These are phyloP conservation scores for Buddleja alternifolia DNA, from an alignment of 257 asterid genomes.

Conservation along the genomic window DNA sequence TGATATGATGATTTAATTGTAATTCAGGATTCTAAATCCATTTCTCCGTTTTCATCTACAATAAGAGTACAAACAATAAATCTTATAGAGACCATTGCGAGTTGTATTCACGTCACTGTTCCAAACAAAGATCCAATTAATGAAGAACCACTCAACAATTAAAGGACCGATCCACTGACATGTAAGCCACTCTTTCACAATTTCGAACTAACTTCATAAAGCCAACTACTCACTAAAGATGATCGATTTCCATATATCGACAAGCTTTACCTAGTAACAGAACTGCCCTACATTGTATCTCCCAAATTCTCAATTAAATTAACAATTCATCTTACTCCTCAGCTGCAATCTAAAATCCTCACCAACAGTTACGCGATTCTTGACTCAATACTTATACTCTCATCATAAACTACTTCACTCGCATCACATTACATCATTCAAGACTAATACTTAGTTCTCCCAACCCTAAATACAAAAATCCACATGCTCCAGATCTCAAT, in stretches of 20 bases:
- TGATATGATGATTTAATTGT: neutral
- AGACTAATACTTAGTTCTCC: neutral
- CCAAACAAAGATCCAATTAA: slow-evolving; percentile 3
- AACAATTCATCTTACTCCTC: slow-evolving; percentile 16
- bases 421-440: slow-evolving; percentile 2
- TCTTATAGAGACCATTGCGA: neutral
- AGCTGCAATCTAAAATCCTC: slow-evolving; percentile 17
- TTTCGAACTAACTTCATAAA: neutral
- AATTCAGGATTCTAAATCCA: neutral
- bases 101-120: neutral
- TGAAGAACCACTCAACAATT: neutral
- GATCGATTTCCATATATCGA: neutral
- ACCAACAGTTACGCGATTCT: neutral
- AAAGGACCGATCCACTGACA: neutral
- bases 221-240: neutral
- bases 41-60: slow-evolving; percentile 1
- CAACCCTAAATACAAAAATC: neutral
- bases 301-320: slow-evolving; percentile 14
- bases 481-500: neutral
- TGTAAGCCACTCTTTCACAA: slow-evolving; percentile 2
- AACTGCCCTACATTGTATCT: slow-evolving; percentile 12
- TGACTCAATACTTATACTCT: neutral
- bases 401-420: slow-evolving; percentile 15
- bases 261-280: neutral
- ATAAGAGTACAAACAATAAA: slow-evolving; percentile 18